Evolutionary conservation across 306 rosid genomes (phyloP).

Genomic region (Mimosa bimucronata): DNA sequence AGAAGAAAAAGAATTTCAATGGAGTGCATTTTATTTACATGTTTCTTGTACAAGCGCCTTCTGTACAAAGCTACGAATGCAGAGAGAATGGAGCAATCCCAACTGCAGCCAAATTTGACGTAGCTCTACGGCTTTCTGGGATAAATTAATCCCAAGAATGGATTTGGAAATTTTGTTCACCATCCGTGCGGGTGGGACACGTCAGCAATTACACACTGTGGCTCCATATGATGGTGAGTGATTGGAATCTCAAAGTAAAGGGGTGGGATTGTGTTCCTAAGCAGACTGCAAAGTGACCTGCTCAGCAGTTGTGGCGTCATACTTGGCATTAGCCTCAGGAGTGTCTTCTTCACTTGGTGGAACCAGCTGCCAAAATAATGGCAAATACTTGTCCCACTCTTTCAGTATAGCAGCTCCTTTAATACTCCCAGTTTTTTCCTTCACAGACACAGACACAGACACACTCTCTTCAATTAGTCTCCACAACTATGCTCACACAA

Average conservation of each 20-base stretch:
- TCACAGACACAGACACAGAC: slow-evolving; percentile 32
- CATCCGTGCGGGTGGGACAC: slow-evolving; percentile 21
- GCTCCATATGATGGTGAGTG: slow-evolving; percentile 14
- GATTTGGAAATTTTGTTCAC: neutral
- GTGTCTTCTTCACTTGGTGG: slow-evolving; percentile 99
- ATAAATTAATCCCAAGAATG: slow-evolving; percentile 30
- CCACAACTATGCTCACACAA: neutral
- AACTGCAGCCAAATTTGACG: slow-evolving; percentile 33
- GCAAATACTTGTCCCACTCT: slow-evolving; percentile 82
- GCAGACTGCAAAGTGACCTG: slow-evolving; percentile 81
- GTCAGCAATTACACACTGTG: slow-evolving; percentile 39
- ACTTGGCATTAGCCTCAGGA: slow-evolving; percentile 86
- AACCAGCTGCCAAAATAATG: slow-evolving; percentile 96
- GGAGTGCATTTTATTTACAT: slow-evolving; percentile 51
- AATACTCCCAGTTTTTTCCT: slow-evolving; percentile 94
- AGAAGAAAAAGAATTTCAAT: slow-evolving; percentile 31
- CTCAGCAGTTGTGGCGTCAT: slow-evolving; percentile 61
- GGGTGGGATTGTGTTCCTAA: slow-evolving; percentile 35
- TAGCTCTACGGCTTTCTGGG: neutral
- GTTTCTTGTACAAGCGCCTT: slow-evolving; percentile 43
- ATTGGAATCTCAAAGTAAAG: slow-evolving; percentile 4
- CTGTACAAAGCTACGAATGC: slow-evolving; percentile 50
- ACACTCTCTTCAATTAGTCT: neutral
- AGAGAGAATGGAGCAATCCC: slow-evolving; percentile 31
- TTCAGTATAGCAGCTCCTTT: slow-evolving; percentile 82